These are phyloP conservation scores for Acer campestre DNA, from an alignment of 345 rosid genomes.

Conservation along the genomic window DNA sequence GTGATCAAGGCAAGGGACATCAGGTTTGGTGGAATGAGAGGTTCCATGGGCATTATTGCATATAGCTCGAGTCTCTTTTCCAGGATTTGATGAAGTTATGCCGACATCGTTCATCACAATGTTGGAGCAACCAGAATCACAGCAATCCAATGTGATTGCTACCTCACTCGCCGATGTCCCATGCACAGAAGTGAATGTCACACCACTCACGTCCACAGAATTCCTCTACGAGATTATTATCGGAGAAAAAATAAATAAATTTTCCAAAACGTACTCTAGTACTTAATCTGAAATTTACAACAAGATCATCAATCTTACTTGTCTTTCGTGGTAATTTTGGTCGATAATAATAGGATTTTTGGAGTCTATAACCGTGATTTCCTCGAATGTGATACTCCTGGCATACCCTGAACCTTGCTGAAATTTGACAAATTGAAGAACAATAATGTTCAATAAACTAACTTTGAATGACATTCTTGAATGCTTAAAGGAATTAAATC, in stretches of 20 bases:
- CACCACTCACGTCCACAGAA: constrained; percentile 21
- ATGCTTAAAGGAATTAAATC: too few species aligned
- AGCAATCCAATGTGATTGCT: neutral
- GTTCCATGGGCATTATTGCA: too few species aligned
- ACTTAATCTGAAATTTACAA: too few species aligned
- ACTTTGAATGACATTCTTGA: too few species aligned
- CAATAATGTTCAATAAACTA: too few species aligned
- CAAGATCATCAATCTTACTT: neutral
- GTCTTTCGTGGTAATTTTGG: constrained; percentile 21
- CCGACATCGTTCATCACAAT: constrained; percentile 11
- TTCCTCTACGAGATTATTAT: neutral
- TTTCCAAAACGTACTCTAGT: too few species aligned
- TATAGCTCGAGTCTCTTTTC: neutral
- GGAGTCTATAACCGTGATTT: neutral
- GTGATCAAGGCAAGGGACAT: neutral
- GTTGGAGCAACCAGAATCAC: too few species aligned
- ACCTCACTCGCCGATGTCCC: constrained; percentile 23
- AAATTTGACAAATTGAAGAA: neutral
- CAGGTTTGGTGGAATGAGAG: too few species aligned
- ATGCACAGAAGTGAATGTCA: constrained; percentile 18
- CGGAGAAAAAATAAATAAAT: too few species aligned
- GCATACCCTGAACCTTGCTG: constrained; percentile 38
- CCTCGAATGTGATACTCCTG: constrained; percentile 22
- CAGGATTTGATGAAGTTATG: constrained; percentile 17
- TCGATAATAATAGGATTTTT: constrained; percentile 35